A percentile compares a stretch with the other conserved stretches of the same genome.
These are phyloP conservation scores for Wickerhamiella kurtzmanii DNA, from an alignment of 805 yeast species.

Conservation along the genomic window DNA sequence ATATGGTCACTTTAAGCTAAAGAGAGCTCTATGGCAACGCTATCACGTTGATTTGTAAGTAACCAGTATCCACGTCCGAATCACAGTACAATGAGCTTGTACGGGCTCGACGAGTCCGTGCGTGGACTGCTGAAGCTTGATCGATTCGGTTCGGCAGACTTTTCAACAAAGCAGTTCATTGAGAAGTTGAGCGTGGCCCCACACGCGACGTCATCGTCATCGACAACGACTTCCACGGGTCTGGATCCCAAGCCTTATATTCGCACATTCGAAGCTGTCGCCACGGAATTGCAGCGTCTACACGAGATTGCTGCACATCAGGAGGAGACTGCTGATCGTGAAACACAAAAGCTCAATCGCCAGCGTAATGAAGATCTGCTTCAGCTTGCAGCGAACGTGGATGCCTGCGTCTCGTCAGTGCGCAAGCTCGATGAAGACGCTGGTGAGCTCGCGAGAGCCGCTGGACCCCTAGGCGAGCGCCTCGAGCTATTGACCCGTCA, in stretches of 20 bases:
- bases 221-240: constrained; percentile 12
- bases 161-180: constrained; percentile 66
- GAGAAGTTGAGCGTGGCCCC: constrained; percentile 67
- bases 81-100: constrained; percentile 18
- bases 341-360: constrained; percentile 48
- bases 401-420: constrained; percentile 24
- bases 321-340: constrained; percentile 39
- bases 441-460: constrained; percentile 22
- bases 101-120: constrained; percentile 25
- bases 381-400: constrained; percentile 37
- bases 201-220: constrained; percentile 23
- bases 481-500: constrained; percentile 38
- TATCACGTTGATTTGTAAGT: neutral
- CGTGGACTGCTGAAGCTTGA: constrained; percentile 23
- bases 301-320: constrained; percentile 40
- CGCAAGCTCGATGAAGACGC: constrained; percentile 25
- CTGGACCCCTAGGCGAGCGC: constrained; percentile 22
- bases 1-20: too few relatives aligned
- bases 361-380: constrained; percentile 57
- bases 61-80: neutral
- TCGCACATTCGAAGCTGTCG: constrained; percentile 77
- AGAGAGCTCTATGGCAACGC: too few relatives aligned
- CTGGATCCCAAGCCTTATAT: constrained; percentile 91
- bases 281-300: constrained; percentile 54
- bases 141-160: constrained; percentile 23